Percentiles rank a stretch among this genome's conserved stretches.
Evolutionary conservation across 495 filamentous ascomycete genomes (phyloP).

Genomic region (Penicillium flavigenum): DNA sequence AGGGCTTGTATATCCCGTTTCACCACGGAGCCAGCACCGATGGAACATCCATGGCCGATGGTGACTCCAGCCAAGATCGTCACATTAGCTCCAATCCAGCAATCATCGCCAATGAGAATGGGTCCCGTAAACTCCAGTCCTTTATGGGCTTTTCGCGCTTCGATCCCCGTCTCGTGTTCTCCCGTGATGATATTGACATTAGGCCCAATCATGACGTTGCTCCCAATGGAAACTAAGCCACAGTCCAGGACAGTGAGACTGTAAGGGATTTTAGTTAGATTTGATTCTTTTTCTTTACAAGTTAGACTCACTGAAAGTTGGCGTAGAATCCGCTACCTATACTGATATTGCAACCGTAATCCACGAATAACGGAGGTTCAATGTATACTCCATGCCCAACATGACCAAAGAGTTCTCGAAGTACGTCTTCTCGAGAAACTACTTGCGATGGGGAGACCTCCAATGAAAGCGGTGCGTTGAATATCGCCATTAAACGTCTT

Average conservation of each 20-base stretch:
- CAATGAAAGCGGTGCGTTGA: slow-evolving; percentile 5
- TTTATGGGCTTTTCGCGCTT: slow-evolving; percentile 30
- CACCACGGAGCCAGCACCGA: slow-evolving; percentile 49
- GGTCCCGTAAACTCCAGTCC: slow-evolving; percentile 38
- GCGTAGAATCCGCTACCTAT: slow-evolving; percentile 44
- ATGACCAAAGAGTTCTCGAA: slow-evolving; percentile 6
- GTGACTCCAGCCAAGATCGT: slow-evolving; percentile 47
- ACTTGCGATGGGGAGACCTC: neutral
- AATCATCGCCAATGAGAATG: slow-evolving; percentile 46
- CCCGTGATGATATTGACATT: slow-evolving; percentile 46
- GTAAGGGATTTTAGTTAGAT: neutral
- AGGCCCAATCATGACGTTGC: slow-evolving; percentile 44
- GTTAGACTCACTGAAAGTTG: slow-evolving; percentile 41
- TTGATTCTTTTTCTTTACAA: neutral
- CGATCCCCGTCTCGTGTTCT: slow-evolving; percentile 46
- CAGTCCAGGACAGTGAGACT: slow-evolving; percentile 46
- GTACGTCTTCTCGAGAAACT: neutral
- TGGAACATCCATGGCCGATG: slow-evolving; percentile 45
- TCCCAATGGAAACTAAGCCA: slow-evolving; percentile 43
- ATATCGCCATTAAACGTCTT: slow-evolving; percentile 4
- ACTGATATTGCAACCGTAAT: slow-evolving; percentile 3
- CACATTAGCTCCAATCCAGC: slow-evolving; percentile 46
- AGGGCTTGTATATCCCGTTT: slow-evolving; percentile 38
- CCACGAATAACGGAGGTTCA: slow-evolving; percentile 8
- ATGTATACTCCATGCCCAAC: slow-evolving; percentile 4